A percentile compares a stretch with the other conserved stretches of the same genome.
Conservation (phyloP, 2,329 filamentous ascomycete species). For the Colletotrichum costaricense region DNA sequence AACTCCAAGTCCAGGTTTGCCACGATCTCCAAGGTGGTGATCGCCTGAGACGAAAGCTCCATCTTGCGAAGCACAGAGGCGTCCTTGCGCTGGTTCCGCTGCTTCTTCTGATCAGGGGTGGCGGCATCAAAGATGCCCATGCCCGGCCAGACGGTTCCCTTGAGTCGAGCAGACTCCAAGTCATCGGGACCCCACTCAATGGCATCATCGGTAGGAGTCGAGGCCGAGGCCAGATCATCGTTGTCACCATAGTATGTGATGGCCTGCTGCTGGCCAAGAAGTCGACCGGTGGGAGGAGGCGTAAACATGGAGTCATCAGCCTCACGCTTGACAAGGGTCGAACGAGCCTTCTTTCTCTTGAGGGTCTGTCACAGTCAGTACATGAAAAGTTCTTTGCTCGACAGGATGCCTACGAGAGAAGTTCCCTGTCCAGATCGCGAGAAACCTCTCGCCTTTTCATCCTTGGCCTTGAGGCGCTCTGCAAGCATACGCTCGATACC, state of each 20-base stretch:
- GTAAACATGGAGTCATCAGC: slow-evolving; percentile 7
- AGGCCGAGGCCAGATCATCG: background rate
- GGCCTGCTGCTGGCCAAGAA: slow-evolving; percentile 21
- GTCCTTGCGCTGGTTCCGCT: slow-evolving; percentile 83
- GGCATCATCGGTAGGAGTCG: background rate
- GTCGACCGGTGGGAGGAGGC: background rate
- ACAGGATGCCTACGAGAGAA: background rate
- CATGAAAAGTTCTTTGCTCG: background rate
- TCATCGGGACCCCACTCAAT: slow-evolving; percentile 16
- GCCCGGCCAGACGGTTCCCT: slow-evolving; percentile 80
- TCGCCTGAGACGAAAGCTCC: slow-evolving; percentile 70
- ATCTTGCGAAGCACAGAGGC: slow-evolving; percentile 76
- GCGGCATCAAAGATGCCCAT: slow-evolving; percentile 88
- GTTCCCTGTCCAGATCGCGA: slow-evolving; percentile 38
- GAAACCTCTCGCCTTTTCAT: slow-evolving; percentile 73
- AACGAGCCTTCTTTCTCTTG: slow-evolving; percentile 27
- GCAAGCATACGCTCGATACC: slow-evolving; percentile 79
- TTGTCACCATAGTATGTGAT: slow-evolving; percentile 25
- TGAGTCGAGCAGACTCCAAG: slow-evolving; percentile 53
- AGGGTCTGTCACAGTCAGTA: background rate
- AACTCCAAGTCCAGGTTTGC: slow-evolving; percentile 65
- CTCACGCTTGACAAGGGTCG: slow-evolving; percentile 9
- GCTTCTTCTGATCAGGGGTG: slow-evolving; percentile 77
- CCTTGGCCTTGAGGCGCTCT: slow-evolving; percentile 81
- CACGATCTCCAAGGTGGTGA: slow-evolving; percentile 74